These are phyloP conservation scores for Dorcoceras hygrometricum DNA, from an alignment of 257 asterid species.

Conservation along the genomic window DNA sequence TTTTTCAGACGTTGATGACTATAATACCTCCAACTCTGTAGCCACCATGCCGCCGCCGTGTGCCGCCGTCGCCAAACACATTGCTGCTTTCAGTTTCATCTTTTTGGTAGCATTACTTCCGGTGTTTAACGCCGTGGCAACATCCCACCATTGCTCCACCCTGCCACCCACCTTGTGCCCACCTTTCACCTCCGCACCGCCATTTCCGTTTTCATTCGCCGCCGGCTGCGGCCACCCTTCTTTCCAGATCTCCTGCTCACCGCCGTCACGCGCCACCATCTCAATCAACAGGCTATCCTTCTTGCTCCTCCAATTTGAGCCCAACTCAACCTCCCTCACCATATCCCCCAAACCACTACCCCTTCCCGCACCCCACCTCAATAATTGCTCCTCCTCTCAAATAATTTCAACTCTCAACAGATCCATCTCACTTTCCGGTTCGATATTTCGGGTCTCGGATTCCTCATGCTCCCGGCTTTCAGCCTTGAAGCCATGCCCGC, in stretches of 20 bases:
- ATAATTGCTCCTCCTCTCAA: constrained; percentile 46
- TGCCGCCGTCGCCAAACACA: constrained; percentile 26
- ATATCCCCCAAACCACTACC: constrained; percentile 41
- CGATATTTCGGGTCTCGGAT: constrained; percentile 76
- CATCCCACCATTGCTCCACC: constrained; percentile 38
- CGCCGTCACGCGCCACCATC: constrained; percentile 49
- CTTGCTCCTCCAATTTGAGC: constrained; percentile 57
- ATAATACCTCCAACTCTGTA: constrained; percentile 28
- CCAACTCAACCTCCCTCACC: constrained; percentile 55
- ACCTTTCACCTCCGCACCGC: constrained; percentile 63
- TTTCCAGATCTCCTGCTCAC: constrained; percentile 65
- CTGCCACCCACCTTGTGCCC: constrained; percentile 44
- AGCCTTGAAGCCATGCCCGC: constrained; percentile 59
- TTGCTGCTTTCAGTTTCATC: constrained; percentile 15
- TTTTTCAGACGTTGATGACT: constrained; percentile 21
- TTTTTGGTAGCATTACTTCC: constrained; percentile 24
- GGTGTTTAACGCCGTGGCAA: constrained; percentile 11
- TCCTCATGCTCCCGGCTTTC: constrained; percentile 81
- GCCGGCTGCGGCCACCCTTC: constrained; percentile 96
- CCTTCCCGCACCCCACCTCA: constrained; percentile 17
- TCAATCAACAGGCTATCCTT: constrained; percentile 51
- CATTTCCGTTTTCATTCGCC: constrained; percentile 73
- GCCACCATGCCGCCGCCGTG: constrained; percentile 30
- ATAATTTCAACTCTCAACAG: constrained; percentile 38
- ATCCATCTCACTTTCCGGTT: constrained; percentile 57